These are phyloP conservation scores for Stromatinia cepivora DNA, from an alignment of 2,329 filamentous ascomycete species.

Conservation along the genomic window DNA sequence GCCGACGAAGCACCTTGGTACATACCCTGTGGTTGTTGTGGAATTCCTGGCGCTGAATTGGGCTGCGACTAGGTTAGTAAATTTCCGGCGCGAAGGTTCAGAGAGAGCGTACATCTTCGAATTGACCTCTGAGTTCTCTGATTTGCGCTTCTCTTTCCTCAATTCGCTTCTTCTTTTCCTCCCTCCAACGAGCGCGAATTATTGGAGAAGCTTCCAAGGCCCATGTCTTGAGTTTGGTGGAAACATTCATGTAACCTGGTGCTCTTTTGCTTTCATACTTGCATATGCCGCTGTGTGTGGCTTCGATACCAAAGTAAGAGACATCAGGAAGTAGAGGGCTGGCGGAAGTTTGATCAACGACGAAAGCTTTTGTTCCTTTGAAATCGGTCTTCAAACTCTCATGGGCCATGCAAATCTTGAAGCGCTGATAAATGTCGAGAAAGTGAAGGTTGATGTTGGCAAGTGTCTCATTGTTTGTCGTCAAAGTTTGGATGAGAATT, in stretches of 20 bases:
- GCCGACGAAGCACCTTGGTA: conserved; percentile 20
- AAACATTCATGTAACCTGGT: conserved; percentile 55
- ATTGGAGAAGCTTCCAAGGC: conserved; percentile 30
- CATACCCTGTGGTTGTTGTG: conserved; percentile 31
- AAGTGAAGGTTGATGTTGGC: conserved; percentile 75
- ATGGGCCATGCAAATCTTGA: conserved; percentile 74
- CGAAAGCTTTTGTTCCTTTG: conserved; percentile 59
- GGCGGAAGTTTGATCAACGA: conserved; percentile 71
- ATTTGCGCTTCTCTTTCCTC: conserved; percentile 34
- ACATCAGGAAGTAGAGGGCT: conserved; percentile 69
- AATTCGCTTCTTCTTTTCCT: conserved; percentile 33
- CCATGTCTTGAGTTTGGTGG: conserved; percentile 39
- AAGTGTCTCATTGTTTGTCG: conserved; percentile 70
- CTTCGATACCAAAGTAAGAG: conserved; percentile 72
- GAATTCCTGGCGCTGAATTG: conserved; percentile 23
- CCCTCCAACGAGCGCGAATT: conserved; percentile 33
- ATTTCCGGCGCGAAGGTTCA: background rate
- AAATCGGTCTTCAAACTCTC: conserved; percentile 72
- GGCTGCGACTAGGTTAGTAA: conserved; percentile 21
- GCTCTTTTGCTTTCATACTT: conserved; percentile 66
- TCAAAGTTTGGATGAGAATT: conserved; percentile 68
- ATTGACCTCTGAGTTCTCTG: conserved; percentile 31
- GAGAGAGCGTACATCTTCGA: conserved; percentile 24
- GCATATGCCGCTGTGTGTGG: conserved; percentile 70
- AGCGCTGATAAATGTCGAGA: conserved; percentile 67